Evolutionary conservation across 306 rosid species (phyloP), one percentile per base, ranked within the genome.

Genomic region (Amphicarpaea edgeworthii): DNA sequence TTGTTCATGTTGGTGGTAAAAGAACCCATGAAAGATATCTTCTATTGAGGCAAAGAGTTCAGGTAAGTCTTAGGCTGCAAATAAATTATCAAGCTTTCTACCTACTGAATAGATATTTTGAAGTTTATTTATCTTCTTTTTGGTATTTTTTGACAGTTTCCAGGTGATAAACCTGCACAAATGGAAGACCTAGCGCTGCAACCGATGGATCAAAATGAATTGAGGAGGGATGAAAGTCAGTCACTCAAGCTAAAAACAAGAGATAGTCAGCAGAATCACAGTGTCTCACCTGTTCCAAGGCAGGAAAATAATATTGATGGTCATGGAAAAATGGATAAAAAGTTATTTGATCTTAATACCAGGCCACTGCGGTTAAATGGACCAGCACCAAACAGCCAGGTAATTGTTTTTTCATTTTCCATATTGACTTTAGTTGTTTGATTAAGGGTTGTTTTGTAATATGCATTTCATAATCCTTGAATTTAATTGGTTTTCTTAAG

Each of bases 1-100:
- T 77, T 30, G 96, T 84, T 17, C 96, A 90, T 81, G 92, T 90
- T 32, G 92, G 96, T 60, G 92, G 96, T 67, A 90, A 90, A 84
- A 83, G 92, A 82, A 88, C 92, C 37, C 96, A 90, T 41, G 70
- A 62, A 66, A 78, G 92, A 82, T 88, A 83, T 80, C 89, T 90
- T 75, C 82, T 90, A 23, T 46, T 90, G 79, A 81, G 96, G 82
- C 96, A 88, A 70, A 90, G 89, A 88, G 64, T 38, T 37, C 65
- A 71, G 76, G 76, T 71, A 53, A 34, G 64, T 53, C 14, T 49
- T 70, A 26, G n/a, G 50, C 37, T 19, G 61, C 30, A 14, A 37
- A 24, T n/a, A n/a, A 21, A 37, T 12, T 40, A 42, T 21, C 55
- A 28, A 50, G 14, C 72, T 49, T 62, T 65, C 42, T 16, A 53